A percentile compares a stretch with the other conserved stretches of the same genome.
phyloP scores from a whole-genome alignment of 805 yeast genomes.

The Kodamaea fukazawae region DNA sequence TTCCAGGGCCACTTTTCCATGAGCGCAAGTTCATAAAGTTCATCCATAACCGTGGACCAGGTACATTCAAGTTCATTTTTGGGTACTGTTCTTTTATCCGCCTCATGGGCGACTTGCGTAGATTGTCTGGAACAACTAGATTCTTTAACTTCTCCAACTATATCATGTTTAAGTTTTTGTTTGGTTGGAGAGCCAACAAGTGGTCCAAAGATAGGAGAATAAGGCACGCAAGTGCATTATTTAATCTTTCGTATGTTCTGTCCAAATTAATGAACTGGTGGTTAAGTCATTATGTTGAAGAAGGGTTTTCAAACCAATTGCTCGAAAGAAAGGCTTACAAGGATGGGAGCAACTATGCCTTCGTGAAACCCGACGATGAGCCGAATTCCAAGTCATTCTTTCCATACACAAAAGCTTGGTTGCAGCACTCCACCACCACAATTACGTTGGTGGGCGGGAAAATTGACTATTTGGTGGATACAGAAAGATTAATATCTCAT shows the following conservation, averaged over 20 bases:
- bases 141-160: slow-evolving; percentile 67
- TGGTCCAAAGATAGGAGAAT: slow-evolving; percentile 63
- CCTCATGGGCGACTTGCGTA: slow-evolving; percentile 60
- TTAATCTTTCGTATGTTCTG: slow-evolving; percentile 82
- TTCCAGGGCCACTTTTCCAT: slow-evolving; percentile 74
- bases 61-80: slow-evolving; percentile 51
- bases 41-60: slow-evolving; percentile 51
- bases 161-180: slow-evolving; percentile 79
- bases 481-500: slow-evolving; percentile 62
- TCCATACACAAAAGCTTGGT: slow-evolving; percentile 56
- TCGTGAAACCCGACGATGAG: slow-evolving; percentile 37
- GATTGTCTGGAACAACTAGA: slow-evolving; percentile 31
- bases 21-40: slow-evolving; percentile 59
- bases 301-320: slow-evolving; percentile 40
- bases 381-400: slow-evolving; percentile 52
- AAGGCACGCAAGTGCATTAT: slow-evolving; percentile 73
- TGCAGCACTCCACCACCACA: slow-evolving; percentile 42
- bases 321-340: slow-evolving; percentile 30
- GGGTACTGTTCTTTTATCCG: slow-evolving; percentile 82
- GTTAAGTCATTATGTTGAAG: slow-evolving; percentile 48
- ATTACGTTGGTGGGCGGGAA: slow-evolving; percentile 69
- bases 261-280: slow-evolving; percentile 90
- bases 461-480: slow-evolving; percentile 75
- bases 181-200: slow-evolving; percentile 79
- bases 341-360: slow-evolving; percentile 24